Evolutionary conservation across 2,329 filamentous ascomycete genomes (phyloP), one percentile per base, ranked within the genome.

Genomic region (Apiospora arundinis): DNA sequence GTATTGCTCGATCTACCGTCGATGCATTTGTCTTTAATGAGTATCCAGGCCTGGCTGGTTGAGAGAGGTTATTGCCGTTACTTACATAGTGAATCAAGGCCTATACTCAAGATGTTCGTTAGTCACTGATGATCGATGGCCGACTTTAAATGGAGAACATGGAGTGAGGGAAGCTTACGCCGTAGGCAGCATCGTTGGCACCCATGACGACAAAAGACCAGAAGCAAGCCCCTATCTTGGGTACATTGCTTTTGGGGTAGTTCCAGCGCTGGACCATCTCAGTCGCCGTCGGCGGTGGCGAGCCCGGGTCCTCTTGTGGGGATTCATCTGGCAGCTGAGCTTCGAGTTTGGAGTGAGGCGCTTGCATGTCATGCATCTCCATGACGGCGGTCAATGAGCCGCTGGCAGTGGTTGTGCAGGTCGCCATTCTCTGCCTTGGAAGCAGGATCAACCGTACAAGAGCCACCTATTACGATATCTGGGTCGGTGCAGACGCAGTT

Each of bases 131-230:
- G 28, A 25, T 14, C 12, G 25, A 32, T 32, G 6, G 18, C 5
- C 23, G 7, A 18, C 12, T 46, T 18, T 18, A 60, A 32, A 21
- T n/a, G 9, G 23, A n/a, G 16, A 40, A 37, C 44, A 32, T 11
- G 40, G 2, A 63, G 40, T 9, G 14, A 48, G n/a, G 21, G 32
- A 60, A 46, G 81, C 86, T 82, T 78, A 88, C 87, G 73, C 88
- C 88, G 70, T 89, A 89, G 14, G 87, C 87, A 2, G 87, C 85
- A 78, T 90, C 88, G 70, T 89, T 90, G 12, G 87, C 84, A 0
- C 90, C 90, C 77, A 89, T 86, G 1, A 89, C 85, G 6, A 89
- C 76, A 72, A 92, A 88, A 8, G 85, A 86, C 82, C 85, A 90
- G 78, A 90, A 91, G 0, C 87, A 85, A 0, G 89, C 84, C 1